Evolutionary conservation across 2,329 filamentous ascomycete species (phyloP).

Genomic region (Colletotrichum truncatum): DNA sequence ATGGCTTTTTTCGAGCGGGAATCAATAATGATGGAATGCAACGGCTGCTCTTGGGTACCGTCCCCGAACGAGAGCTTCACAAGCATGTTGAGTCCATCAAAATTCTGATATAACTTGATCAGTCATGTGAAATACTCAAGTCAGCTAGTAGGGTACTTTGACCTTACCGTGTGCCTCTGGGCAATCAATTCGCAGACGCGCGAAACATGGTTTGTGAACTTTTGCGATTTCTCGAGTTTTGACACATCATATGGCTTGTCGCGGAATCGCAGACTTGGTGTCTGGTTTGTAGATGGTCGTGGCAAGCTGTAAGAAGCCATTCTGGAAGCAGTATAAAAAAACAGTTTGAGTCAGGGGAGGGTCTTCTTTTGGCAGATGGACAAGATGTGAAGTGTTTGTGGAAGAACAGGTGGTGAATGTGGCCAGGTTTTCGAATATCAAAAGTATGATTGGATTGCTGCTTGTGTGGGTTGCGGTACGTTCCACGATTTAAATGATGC

Average conservation of each 20-base stretch:
- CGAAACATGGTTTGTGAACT: not conserved
- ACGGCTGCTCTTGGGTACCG: not conserved
- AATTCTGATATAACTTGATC: not conserved
- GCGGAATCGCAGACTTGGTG: not conserved
- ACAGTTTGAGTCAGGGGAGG: no score
- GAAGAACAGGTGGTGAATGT: no score
- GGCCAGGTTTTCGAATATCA: no score
- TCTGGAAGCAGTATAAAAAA: not conserved
- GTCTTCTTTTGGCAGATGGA: no score
- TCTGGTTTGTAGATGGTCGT: not conserved
- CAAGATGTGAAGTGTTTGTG: no score
- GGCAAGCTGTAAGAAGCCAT: not conserved
- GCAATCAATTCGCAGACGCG: not conserved
- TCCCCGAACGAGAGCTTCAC: not conserved
- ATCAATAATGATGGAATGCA: not conserved
- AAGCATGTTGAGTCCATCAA: slow-evolving; percentile 6
- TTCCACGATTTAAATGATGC: no score
- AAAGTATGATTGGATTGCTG: no score
- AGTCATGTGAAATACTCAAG: not conserved
- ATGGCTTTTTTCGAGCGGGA: not conserved
- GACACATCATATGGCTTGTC: not conserved
- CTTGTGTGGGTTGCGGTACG: no score
- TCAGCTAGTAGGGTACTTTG: no score
- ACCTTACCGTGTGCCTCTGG: not conserved
- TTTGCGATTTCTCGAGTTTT: not conserved